Evolutionary conservation across 768 basidiomycete species (phyloP), one percentile per base, ranked within the genome.

Genomic region (Macrocybe gigantea): DNA sequence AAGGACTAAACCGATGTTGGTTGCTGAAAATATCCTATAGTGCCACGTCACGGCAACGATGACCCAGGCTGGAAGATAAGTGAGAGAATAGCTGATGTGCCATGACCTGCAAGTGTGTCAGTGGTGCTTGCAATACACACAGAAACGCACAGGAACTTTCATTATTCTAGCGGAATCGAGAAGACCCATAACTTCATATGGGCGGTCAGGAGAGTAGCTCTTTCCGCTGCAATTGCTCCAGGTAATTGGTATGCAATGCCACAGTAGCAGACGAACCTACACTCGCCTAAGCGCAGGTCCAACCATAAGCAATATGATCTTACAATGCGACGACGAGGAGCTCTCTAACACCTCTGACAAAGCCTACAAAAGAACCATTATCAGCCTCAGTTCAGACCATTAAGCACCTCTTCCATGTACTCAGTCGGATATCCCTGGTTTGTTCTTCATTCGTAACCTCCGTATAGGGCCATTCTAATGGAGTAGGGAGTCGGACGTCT

Each of bases 171-270:
- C 85, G 0, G 79, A 79, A 56, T 88, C 85, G 6, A 76, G 63
- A 10, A 89, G 70, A 6, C 88, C 88, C 88, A 91, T 90, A 2
- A 79, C 85, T 57, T 83, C 73, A 90, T 78, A 57, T 90, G 85
- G 6, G 77, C 66, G 0, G 88, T 88, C 32, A 90, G 60, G 11
- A 76, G 63, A 45, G 68, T 73, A 0, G 87, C 81, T 37, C 86
- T 72, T 60, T 91, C 88, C 5, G 71, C 73, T 9, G 81, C 69
- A 38, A 85, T 77, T 6, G 82, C 73, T 2, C 87, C 88, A 9
- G 88, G 83, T 2, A 88, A 74, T 53, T 91, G 88, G 57, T 90
- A 90, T 0, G 81, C 72, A 38, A 90, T 83, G 15, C 87, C 87
- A 33, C 87, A 65, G 61, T 78, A 90, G 47, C 77, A 75, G 10